Percentiles rank a stretch among this genome's conserved stretches.
These are phyloP conservation scores for Alternaria longipes DNA, from an alignment of 2,329 filamentous ascomycete species.

Conservation along the genomic window DNA sequence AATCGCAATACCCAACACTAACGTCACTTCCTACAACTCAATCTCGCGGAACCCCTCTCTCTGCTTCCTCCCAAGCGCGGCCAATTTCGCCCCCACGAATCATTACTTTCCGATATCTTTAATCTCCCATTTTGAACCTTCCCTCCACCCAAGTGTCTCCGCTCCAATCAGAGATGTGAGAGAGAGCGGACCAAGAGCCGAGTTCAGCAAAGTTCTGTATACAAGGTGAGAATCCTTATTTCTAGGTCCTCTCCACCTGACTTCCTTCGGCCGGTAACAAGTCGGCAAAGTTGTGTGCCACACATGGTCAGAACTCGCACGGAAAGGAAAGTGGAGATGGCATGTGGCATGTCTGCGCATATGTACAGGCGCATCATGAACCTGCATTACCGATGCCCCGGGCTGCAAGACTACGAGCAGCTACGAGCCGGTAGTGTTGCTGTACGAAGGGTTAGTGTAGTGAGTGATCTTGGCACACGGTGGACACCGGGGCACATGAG, in stretches of 20 bases:
- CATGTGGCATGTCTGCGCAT: background rate
- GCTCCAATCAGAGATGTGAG: background rate
- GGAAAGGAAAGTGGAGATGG: background rate
- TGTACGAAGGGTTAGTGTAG: background rate
- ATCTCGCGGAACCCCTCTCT: background rate
- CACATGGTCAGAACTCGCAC: background rate
- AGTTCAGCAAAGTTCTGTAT: background rate
- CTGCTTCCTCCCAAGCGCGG: background rate
- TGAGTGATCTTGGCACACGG: background rate
- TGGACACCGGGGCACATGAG: background rate
- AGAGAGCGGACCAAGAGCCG: background rate
- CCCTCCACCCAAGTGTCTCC: background rate
- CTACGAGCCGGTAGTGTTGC: background rate
- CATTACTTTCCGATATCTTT: background rate
- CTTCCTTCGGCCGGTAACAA: background rate
- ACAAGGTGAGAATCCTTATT: conserved; percentile 1
- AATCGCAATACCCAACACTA: conserved; percentile 1
- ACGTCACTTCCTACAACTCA: background rate
- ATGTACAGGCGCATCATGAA: background rate
- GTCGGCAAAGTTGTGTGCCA: background rate
- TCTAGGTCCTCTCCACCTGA: background rate
- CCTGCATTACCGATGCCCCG: conserved; percentile 1
- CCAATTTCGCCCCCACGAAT: conserved; percentile 8
- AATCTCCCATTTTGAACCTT: background rate
- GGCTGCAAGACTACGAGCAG: background rate